phyloP scores from a whole-genome alignment of 257 asterid species.

The Anisodus tanguticus region DNA sequence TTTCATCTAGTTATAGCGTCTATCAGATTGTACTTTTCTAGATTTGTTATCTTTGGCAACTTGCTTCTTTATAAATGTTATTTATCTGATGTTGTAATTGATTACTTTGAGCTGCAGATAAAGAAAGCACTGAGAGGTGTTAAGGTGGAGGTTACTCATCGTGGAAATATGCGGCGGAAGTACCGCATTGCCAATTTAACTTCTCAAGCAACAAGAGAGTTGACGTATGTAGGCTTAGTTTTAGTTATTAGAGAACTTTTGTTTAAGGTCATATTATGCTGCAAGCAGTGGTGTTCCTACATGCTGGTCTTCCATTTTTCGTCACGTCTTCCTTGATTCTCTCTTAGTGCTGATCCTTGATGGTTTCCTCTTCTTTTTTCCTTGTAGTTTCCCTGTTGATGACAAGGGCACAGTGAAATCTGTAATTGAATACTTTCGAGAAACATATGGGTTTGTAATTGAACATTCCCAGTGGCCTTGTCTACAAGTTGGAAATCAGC shows the following conservation, averaged over 20 bases:
- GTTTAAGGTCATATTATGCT: background rate
- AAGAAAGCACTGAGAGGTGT: constrained; percentile 96
- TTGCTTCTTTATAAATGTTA: background rate
- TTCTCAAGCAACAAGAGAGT: constrained; percentile 87
- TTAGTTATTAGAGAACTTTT: background rate
- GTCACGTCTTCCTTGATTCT: background rate
- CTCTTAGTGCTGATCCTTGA: constrained; percentile 4
- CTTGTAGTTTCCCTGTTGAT: constrained; percentile 82
- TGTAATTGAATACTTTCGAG: constrained; percentile 80
- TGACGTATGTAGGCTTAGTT: constrained; percentile 60
- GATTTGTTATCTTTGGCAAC: background rate
- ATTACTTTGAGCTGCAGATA: constrained; percentile 52
- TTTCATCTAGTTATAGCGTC: background rate
- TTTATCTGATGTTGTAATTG: background rate
- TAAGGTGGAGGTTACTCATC: constrained; percentile 94
- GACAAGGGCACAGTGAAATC: constrained; percentile 87
- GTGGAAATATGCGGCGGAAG: constrained; percentile 94
- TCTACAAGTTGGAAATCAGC: constrained; percentile 91
- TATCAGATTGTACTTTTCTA: background rate
- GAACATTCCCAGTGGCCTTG: constrained; percentile 86
- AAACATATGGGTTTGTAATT: constrained; percentile 80
- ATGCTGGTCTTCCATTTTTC: background rate
- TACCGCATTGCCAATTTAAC: constrained; percentile 92
- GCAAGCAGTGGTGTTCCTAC: background rate
- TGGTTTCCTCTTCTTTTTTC: constrained; percentile 1